Evolutionary conservation across 139 green algal genomes (phyloP).

Genomic region (Chlorella ohadii): DNA sequence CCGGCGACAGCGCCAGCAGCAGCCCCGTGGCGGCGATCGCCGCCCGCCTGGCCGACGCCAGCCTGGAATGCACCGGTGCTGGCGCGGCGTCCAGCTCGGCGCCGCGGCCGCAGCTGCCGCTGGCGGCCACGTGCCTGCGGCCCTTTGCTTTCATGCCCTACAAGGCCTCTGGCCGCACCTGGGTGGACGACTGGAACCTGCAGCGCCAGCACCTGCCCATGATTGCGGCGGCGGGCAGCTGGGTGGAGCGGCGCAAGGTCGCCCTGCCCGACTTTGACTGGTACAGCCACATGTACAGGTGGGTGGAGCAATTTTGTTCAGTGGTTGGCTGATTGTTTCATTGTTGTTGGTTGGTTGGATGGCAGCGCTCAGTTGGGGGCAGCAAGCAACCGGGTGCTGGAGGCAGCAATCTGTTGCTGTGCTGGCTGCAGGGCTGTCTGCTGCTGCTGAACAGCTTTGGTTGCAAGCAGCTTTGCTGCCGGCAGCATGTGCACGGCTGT

Average conservation of each 20-base stretch:
- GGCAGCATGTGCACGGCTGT: too few species aligned
- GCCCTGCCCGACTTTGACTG: slow-evolving; percentile 36
- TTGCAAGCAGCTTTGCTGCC: too few species aligned
- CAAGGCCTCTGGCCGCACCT: slow-evolving; percentile 25
- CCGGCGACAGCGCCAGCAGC: not conserved
- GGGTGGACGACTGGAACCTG: slow-evolving; percentile 34
- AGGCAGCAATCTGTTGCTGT: too few species aligned
- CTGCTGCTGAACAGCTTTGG: too few species aligned
- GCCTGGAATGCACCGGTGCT: not conserved
- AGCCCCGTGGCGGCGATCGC: not conserved
- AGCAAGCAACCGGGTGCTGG: too few species aligned
- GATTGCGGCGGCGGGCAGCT: slow-evolving; percentile 29
- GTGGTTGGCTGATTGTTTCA: too few species aligned
- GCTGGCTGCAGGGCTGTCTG: too few species aligned
- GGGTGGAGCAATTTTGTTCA: too few species aligned
- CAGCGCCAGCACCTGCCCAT: slow-evolving; percentile 38
- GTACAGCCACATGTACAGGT: slow-evolving; percentile 11
- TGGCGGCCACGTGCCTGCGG: slow-evolving; percentile 22
- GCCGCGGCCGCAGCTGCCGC: not conserved
- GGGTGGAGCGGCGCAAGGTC: slow-evolving; percentile 36
- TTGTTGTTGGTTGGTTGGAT: too few species aligned
- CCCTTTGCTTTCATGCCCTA: slow-evolving; percentile 44
- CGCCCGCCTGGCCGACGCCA: not conserved
- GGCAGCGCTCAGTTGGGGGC: too few species aligned
- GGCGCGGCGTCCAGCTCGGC: not conserved